Conservation (phyloP, 2,329 filamentous ascomycete species). For the Fusarium sp. region DNA sequence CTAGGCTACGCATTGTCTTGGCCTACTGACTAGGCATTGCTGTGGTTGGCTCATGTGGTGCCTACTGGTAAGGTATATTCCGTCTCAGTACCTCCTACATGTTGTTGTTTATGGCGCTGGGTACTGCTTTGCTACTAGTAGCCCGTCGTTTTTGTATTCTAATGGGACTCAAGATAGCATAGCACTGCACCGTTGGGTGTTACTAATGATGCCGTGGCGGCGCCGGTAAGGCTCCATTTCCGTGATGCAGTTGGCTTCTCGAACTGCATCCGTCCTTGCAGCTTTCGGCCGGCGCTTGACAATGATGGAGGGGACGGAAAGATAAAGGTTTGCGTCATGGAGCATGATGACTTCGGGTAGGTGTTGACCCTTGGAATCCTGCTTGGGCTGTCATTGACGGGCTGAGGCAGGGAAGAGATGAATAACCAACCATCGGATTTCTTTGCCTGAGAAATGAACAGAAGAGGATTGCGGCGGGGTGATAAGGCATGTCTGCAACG, state of each 20-base stretch:
- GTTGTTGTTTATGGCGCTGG: not conserved
- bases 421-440: conserved; percentile 1
- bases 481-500: conserved; percentile 35
- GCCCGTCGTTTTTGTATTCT: not conserved
- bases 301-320: conserved; percentile 3
- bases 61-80: not conserved
- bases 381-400: conserved; percentile 4
- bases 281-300: conserved; percentile 27
- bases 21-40: not conserved
- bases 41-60: conserved; percentile 12
- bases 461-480: conserved; percentile 28
- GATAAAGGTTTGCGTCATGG: conserved; percentile 43
- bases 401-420: conserved; percentile 13
- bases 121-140: not conserved
- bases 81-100: not conserved
- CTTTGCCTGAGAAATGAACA: conserved; percentile 2
- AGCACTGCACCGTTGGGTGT: conserved; percentile 13
- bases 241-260: conserved; percentile 22
- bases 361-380: conserved; percentile 42
- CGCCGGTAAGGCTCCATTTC: conserved; percentile 8
- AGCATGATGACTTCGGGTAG: conserved; percentile 28
- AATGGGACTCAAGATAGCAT: not conserved
- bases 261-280: conserved; percentile 28
- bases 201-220: conserved; percentile 44
- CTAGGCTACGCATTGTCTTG: not conserved